A percentile compares a stretch with the other conserved stretches of the same genome.
phyloP scores from a whole-genome alignment of 2,329 filamentous ascomycete species.

The Trichoderma oligosporum region DNA sequence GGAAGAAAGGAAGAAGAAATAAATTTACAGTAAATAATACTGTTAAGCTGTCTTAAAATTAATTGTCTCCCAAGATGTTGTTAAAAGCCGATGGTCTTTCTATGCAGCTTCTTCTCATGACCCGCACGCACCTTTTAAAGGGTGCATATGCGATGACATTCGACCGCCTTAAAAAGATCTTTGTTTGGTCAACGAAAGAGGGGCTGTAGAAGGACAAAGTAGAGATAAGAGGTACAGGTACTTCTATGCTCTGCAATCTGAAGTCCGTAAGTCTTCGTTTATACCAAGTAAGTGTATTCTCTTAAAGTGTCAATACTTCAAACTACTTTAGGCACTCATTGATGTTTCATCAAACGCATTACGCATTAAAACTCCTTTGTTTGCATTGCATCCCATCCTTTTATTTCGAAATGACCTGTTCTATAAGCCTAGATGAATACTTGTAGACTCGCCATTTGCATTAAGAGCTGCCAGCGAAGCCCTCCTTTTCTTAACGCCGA shows the following conservation, averaged over 20 bases:
- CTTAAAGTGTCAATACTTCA: too few relatives aligned
- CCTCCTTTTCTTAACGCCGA: conserved; percentile 2
- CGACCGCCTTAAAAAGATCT: too few relatives aligned
- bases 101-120: not conserved
- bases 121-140: not conserved
- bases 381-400: not conserved
- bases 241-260: too few relatives aligned
- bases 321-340: not conserved
- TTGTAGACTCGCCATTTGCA: not conserved
- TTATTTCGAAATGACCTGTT: not conserved
- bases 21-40: not conserved
- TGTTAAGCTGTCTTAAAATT: too few relatives aligned
- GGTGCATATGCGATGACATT: not conserved
- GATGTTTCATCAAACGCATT: not conserved
- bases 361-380: not conserved
- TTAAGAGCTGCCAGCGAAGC: conserved; percentile 15
- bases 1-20: not conserved
- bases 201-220: not conserved
- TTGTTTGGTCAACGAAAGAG: conserved; percentile 4
- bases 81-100: not conserved
- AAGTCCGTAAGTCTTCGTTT: too few relatives aligned
- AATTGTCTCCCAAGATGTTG: not conserved
- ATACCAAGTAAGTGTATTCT: too few relatives aligned
- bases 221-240: too few relatives aligned
- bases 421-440: not conserved